A percentile compares a stretch with the other conserved stretches of the same genome.
These are phyloP conservation scores for Neostapfia colusana DNA, from an alignment of 176 grass and related monocot species.

Conservation along the genomic window DNA sequence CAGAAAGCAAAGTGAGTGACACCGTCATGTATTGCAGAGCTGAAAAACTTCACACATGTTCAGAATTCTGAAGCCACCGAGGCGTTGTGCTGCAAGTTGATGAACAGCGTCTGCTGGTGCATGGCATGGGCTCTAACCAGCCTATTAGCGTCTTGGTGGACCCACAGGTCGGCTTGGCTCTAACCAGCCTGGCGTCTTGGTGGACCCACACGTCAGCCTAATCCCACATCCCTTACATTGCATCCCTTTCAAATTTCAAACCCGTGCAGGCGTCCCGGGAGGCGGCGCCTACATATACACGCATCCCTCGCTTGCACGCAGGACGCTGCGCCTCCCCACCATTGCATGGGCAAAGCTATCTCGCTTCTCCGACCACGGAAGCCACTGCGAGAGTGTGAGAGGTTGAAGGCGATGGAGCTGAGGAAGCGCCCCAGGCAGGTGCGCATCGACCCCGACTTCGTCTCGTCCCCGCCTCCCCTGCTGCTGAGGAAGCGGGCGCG, in stretches of 20 bases:
- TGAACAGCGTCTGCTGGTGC: too few relatives aligned
- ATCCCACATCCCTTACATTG: not conserved
- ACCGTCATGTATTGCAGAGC: conserved; percentile 6
- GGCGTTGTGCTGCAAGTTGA: not conserved
- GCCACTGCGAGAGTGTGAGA: conserved; percentile 12
- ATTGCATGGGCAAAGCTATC: conserved; percentile 55
- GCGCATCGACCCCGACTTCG: conserved; percentile 49
- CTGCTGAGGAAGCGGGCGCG: conserved; percentile 39
- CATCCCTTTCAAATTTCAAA: conserved; percentile 62
- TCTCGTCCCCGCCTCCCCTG: conserved; percentile 29
- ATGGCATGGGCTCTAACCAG: not conserved
- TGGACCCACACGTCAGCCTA: conserved; percentile 21
- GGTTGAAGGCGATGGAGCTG: conserved; percentile 39
- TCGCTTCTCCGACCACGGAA: conserved; percentile 46
- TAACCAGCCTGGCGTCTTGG: too few relatives aligned
- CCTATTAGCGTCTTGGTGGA: not conserved
- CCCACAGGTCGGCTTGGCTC: too few relatives aligned
- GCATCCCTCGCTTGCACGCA: conserved; percentile 8
- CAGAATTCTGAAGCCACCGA: not conserved
- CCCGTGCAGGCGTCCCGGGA: too few relatives aligned
- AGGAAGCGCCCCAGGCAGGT: conserved; percentile 41
- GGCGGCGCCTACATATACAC: conserved; percentile 46
- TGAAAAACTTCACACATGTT: not conserved
- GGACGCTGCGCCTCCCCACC: conserved; percentile 38
- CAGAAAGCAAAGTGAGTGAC: not conserved